Conservation (phyloP, 768 basidiomycete genomes). For the Amylocystis lapponica region DNA sequence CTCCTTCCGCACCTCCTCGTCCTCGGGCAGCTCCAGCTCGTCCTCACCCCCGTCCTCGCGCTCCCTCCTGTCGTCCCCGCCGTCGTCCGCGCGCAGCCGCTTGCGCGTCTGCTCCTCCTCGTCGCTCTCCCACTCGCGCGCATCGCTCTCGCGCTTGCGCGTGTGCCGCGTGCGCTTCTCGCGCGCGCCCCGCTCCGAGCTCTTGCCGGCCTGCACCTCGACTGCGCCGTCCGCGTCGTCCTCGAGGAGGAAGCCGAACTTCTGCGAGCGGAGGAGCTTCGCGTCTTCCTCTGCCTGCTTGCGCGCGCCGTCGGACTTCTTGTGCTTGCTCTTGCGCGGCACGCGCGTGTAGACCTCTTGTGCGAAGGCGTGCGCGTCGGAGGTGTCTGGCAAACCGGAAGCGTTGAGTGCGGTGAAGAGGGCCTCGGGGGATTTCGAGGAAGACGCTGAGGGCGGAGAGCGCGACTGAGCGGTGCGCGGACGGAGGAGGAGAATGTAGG, state of each 20-base stretch:
- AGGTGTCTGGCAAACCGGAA: conserved; percentile 75
- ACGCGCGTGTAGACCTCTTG: conserved; percentile 68
- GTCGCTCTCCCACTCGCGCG: conserved; percentile 86
- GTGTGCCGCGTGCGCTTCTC: conserved; percentile 55
- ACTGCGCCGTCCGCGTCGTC: conserved; percentile 52
- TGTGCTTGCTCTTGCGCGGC: conserved; percentile 75
- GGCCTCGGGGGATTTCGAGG: conserved; percentile 73
- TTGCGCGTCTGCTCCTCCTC: conserved; percentile 77
- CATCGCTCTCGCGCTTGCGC: conserved; percentile 78
- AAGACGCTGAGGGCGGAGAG: conserved; percentile 51
- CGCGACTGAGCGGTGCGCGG: conserved; percentile 5
- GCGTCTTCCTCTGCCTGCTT: conserved; percentile 74
- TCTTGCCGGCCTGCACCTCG: conserved; percentile 26
- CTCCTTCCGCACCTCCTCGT: conserved; percentile 65
- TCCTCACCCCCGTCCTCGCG: conserved; percentile 33
- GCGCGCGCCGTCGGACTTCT: conserved; percentile 44
- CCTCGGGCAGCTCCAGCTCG: conserved; percentile 51
- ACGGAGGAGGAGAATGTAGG: conserved; percentile 1
- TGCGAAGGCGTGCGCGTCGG: conserved; percentile 78
- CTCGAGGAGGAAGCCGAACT: conserved; percentile 80
- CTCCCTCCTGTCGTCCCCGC: conserved; percentile 18
- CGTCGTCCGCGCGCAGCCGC: conserved; percentile 49
- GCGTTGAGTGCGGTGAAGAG: conserved; percentile 71
- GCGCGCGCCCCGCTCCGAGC: conserved; percentile 37
- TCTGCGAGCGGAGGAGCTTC: conserved; percentile 60